Conservation (phyloP, 768 basidiomycete genomes). For the Brasilioporus rufonigricans region DNA sequence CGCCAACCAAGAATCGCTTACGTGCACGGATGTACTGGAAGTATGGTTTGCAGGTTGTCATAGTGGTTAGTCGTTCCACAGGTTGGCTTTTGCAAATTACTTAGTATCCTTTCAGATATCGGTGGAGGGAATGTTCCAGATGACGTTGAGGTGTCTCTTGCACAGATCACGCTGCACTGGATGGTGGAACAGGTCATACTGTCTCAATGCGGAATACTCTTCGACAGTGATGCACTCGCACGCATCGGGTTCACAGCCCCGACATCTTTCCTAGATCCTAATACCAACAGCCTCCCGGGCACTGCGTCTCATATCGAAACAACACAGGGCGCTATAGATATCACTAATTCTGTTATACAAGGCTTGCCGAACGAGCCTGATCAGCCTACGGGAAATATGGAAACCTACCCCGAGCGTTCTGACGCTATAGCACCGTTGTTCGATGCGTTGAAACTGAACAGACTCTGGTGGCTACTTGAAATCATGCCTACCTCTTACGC, state of each 20-base stretch:
- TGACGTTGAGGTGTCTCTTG: slow-evolving; percentile 38
- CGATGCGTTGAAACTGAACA: slow-evolving; percentile 45
- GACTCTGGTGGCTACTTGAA: slow-evolving; percentile 73
- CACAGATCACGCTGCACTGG: slow-evolving; percentile 70
- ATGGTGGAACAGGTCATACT: slow-evolving; percentile 68
- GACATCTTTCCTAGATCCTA: background rate
- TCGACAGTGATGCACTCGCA: slow-evolving; percentile 48
- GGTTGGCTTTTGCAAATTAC: background rate
- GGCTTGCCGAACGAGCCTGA: background rate
- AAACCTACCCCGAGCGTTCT: slow-evolving; percentile 12
- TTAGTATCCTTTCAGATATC: slow-evolving; percentile 45
- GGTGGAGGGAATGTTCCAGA: slow-evolving; percentile 63
- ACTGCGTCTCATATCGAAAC: background rate
- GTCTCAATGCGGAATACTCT: slow-evolving; percentile 58
- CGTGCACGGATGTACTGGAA: slow-evolving; percentile 57
- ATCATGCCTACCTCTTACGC: slow-evolving; percentile 51
- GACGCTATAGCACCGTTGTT: slow-evolving; percentile 48
- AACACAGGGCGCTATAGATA: background rate
- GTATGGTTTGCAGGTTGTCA: slow-evolving; percentile 83
- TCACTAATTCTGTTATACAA: background rate
- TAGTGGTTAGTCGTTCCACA: slow-evolving; percentile 43
- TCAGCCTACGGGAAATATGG: background rate
- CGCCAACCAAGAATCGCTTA: background rate
- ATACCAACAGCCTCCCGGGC: background rate
- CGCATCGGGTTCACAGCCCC: slow-evolving; percentile 37